Percentiles rank a stretch among this genome's conserved stretches.
Evolutionary conservation across 2,329 filamentous ascomycete genomes (phyloP).

Genomic region (Trichoderma sp.): DNA sequence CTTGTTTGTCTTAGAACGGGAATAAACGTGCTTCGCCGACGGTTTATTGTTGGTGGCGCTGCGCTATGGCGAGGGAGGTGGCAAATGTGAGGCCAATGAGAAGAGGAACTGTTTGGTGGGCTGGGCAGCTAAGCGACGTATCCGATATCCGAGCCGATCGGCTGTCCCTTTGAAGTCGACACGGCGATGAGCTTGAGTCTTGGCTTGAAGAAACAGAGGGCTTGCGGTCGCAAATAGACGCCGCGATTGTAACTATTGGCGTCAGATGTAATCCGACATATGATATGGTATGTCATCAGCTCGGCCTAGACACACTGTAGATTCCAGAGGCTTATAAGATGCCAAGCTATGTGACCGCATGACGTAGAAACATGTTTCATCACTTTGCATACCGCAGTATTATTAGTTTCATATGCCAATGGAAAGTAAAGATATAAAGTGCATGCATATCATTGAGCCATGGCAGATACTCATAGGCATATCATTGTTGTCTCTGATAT

Average conservation of each 20-base stretch:
- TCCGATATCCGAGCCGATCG: slow-evolving; percentile 34
- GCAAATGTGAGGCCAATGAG: not conserved
- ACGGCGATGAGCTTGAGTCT: not conserved
- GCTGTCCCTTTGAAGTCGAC: not conserved
- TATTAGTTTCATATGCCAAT: not conserved
- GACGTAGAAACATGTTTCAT: not conserved
- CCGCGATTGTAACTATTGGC: not conserved
- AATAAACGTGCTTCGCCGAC: not conserved
- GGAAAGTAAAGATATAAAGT: not conserved
- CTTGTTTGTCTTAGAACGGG: not conserved
- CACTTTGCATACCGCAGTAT: not conserved
- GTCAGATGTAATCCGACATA: not conserved
- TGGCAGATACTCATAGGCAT: not conserved
- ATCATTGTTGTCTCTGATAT: not conserved
- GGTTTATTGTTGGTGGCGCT: slow-evolving; percentile 5
- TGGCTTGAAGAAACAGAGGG: not conserved
- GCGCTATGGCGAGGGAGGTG: not conserved
- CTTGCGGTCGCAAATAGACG: not conserved
- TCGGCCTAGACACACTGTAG: not conserved
- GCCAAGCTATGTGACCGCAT: not conserved
- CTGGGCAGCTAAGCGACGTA: slow-evolving; percentile 19
- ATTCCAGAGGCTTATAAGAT: not conserved
- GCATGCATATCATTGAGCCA: not conserved
- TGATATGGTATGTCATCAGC: not conserved
- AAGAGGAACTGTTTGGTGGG: not conserved